A percentile compares a stretch with the other conserved stretches of the same genome.
phyloP scores from a whole-genome alignment of 257 asterid genomes.

The Solanum megistacrolobum region DNA sequence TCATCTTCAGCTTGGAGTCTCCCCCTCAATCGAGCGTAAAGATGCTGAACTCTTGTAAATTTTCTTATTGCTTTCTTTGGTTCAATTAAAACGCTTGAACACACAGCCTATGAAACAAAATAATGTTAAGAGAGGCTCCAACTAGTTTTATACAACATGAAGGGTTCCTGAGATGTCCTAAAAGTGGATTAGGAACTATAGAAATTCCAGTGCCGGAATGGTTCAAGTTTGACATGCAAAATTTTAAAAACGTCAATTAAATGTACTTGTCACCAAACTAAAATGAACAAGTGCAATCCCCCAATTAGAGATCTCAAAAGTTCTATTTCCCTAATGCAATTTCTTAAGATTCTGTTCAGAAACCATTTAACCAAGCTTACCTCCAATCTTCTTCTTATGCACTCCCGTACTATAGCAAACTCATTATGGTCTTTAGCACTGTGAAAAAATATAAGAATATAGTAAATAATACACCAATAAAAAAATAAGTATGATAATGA shows the following conservation, averaged over 20 bases:
- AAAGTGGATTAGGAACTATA: neutral
- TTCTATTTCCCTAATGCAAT: neutral
- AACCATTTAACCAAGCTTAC: slow-evolving; percentile 31
- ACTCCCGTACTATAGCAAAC: slow-evolving; percentile 81
- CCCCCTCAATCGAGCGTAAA: slow-evolving; percentile 73
- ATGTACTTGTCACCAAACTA: neutral
- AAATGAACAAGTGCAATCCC: neutral
- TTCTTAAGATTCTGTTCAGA: neutral
- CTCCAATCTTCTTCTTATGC: slow-evolving; percentile 67
- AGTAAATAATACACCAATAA: neutral
- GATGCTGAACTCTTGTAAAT: slow-evolving; percentile 87
- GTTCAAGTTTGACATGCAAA: neutral
- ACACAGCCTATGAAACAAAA: slow-evolving; percentile 40
- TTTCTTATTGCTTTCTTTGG: slow-evolving; percentile 82
- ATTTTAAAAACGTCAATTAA: neutral
- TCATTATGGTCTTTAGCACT: slow-evolving; percentile 89
- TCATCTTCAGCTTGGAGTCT: slow-evolving; percentile 62
- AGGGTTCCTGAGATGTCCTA: neutral
- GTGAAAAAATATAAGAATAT: slow-evolving; percentile 8
- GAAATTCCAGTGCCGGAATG: neutral
- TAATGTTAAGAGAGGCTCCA: neutral
- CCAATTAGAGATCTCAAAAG: neutral
- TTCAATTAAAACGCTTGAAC: slow-evolving; percentile 48
- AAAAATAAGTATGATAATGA: neutral
- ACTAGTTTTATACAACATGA: neutral